Base-by-base conservation (phyloP, 176 grass and related monocot genomes). In the bread wheat (Triticum aestivum) region DNA sequence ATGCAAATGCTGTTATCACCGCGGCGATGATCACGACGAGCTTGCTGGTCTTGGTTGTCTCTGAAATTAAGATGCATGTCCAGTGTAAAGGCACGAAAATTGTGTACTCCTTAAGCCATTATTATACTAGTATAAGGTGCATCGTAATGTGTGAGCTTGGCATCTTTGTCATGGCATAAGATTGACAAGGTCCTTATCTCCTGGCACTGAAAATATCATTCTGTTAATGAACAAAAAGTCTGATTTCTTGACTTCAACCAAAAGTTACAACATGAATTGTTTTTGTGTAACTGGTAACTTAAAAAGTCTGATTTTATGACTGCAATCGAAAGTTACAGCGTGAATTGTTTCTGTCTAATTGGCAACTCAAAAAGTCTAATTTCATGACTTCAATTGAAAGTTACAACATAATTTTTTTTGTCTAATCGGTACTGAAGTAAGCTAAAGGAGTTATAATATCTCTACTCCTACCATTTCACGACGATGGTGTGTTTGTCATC, bases 11-110 rank as follows among this genome's bases (percentile, higher is more conserved):
- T 38, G 72, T 69, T 24, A 82, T 41, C 47, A 64, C 79, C 5
- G 17, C 4, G 2, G 83, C 0, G 15, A 90, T 54, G 72, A 82
- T 54, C 6, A 20, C 8, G 4, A 13, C 63, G 2, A 86, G 21
- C 11, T 64, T 86, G 20, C 32, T 68, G 49, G 62, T 77, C 38
- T 77, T 86, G 27, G 49, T 37, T 39, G 54, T n/a, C 1, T 86
- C 83, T 82, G 52, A 69, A 3, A 59, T 59, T 59, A 42, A 75
- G 21, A 74, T 65, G 44, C 9, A 58, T 18, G 2, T 4, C 67
- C 15, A 21, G 54, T 58, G 44, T 58, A 59, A 59, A 21, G 2
- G 7, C 56, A 11, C 3, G 11, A 44, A 44, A 44, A 44, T 0
- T 44, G 20, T 54, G 5, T 54, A 54, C 2, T 54, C 14, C 49